phyloP scores from a whole-genome alignment of 169 alveolate genomes.

The Plasmodium cynomolgi region DNA sequence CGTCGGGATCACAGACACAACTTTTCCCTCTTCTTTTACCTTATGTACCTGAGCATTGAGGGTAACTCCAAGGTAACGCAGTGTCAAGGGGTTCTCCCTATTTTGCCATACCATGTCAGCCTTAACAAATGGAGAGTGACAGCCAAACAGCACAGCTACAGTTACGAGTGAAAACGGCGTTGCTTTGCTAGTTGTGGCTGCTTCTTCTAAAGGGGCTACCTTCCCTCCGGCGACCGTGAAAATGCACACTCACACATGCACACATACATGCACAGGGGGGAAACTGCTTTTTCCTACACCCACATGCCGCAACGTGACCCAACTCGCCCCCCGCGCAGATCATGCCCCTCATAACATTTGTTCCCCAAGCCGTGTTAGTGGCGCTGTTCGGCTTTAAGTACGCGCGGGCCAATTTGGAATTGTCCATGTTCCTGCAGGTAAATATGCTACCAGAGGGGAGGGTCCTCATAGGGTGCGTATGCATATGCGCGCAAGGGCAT shows the following conservation, averaged over 20 bases:
- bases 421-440: constrained; percentile 79
- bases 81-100: background rate
- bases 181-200: background rate
- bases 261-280: background rate
- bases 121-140: background rate
- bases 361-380: constrained; percentile 85
- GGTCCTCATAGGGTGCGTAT: background rate
- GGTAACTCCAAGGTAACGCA: constrained; percentile 80
- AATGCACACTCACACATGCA: background rate
- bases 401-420: constrained; percentile 79
- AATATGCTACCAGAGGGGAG: background rate
- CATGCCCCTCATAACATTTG: constrained; percentile 82
- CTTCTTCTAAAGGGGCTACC: background rate
- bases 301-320: background rate
- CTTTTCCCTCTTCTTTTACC: constrained; percentile 95
- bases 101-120: background rate
- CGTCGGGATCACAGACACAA: constrained; percentile 98
- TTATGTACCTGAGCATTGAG: constrained; percentile 89
- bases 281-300: background rate
- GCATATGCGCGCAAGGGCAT: background rate
- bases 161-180: background rate
- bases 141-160: background rate
- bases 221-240: background rate
- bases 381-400: constrained; percentile 78
- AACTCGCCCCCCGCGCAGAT: constrained; percentile 40